Evolutionary conservation across 495 filamentous ascomycete species (phyloP).

Genomic region (Trichoderma orchidacearum): DNA sequence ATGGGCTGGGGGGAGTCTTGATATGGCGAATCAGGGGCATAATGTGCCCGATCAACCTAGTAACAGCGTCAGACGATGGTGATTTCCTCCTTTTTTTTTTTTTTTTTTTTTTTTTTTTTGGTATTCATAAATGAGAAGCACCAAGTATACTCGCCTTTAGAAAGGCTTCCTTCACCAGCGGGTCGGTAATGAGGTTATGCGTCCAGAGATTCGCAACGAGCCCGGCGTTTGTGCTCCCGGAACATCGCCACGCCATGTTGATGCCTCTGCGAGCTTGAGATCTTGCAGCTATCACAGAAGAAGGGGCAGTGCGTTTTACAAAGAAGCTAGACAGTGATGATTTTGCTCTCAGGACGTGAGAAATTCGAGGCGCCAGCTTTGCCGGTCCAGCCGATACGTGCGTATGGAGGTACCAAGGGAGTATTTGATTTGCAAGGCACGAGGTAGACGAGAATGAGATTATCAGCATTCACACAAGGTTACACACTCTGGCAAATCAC

Average conservation of each 20-base stretch:
- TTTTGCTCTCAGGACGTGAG: no score
- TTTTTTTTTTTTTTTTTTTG: not conserved
- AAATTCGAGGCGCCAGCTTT: no score
- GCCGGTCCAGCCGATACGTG: no score
- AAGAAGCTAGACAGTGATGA: not conserved
- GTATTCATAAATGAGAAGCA: not conserved
- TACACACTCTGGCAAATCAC: no score
- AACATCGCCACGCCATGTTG: slow-evolving; percentile 85
- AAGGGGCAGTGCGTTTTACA: not conserved
- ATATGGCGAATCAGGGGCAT: slow-evolving; percentile 55
- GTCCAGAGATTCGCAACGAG: slow-evolving; percentile 67
- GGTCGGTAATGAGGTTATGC: slow-evolving; percentile 56
- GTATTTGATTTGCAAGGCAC: no score
- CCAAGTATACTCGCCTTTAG: slow-evolving; percentile 53
- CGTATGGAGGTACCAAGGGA: not conserved
- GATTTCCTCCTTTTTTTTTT: slow-evolving; percentile 1
- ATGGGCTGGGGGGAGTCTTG: slow-evolving; percentile 85
- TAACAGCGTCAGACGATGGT: not conserved
- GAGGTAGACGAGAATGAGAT: not conserved
- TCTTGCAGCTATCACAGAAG: not conserved
- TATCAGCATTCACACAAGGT: not conserved
- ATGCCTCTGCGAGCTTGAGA: not conserved
- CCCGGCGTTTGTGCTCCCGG: slow-evolving; percentile 60
- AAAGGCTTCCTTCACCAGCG: slow-evolving; percentile 66
- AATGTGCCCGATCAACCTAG: slow-evolving; percentile 85